Evolutionary conservation across 345 rosid genomes (phyloP).

Genomic region (Salix brachista): DNA sequence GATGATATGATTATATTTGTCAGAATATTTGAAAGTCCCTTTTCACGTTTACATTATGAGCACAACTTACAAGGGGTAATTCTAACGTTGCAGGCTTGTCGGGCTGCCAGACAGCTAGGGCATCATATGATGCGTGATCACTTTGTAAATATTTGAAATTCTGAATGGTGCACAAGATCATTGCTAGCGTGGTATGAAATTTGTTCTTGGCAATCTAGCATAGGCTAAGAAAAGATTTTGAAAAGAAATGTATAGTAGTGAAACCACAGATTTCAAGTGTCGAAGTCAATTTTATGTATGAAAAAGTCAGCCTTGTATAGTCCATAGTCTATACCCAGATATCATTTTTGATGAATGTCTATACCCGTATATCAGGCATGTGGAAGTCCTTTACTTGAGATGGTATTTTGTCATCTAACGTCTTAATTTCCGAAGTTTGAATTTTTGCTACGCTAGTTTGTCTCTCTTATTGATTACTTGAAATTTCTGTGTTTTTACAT

Average conservation of each 20-base stretch:
- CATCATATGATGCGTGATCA: neutral
- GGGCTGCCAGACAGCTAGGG: neutral
- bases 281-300: no score
- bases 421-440: neutral
- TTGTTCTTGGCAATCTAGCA: no score
- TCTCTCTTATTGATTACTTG: neutral
- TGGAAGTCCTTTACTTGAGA: neutral
- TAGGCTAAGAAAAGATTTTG: no score
- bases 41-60: neutral
- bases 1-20: neutral
- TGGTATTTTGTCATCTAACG: neutral
- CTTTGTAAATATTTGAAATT: neutral
- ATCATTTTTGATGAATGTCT: no score
- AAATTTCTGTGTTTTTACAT: neutral
- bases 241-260: no score
- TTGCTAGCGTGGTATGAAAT: neutral
- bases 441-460: neutral
- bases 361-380: neutral
- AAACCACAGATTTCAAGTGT: no score
- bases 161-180: neutral
- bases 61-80: neutral
- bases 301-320: no score
- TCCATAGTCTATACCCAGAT: neutral
- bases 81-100: constrained; percentile 22
- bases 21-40: neutral